phyloP scores from a whole-genome alignment of 192 early-diverging fungal species.

The Coemansia sp. region DNA sequence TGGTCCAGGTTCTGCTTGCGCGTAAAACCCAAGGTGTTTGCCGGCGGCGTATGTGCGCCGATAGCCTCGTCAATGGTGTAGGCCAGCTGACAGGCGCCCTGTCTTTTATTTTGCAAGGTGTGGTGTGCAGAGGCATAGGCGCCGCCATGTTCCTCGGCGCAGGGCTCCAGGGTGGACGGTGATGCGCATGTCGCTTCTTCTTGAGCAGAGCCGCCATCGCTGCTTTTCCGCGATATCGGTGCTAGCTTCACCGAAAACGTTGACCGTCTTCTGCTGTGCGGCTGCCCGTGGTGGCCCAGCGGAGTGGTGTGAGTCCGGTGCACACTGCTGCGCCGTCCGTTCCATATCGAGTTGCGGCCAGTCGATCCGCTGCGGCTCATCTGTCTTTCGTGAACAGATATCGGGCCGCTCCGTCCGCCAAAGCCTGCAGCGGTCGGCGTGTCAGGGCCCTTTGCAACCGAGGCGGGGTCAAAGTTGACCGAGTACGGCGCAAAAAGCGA shows the following conservation, averaged over 20 bases:
- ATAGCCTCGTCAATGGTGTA: slow-evolving; percentile 48
- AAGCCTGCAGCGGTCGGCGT: slow-evolving; percentile 7
- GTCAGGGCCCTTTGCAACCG: slow-evolving; percentile 15
- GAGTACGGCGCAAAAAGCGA: slow-evolving; percentile 77
- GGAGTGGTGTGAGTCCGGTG: slow-evolving; percentile 52
- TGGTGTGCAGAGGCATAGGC: not conserved
- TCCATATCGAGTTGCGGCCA: slow-evolving; percentile 46
- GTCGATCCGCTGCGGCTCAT: slow-evolving; percentile 35
- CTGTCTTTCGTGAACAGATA: slow-evolving; percentile 23
- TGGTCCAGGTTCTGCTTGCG: slow-evolving; percentile 48
- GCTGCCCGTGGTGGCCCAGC: slow-evolving; percentile 49
- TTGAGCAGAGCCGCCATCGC: slow-evolving; percentile 12
- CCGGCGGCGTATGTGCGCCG: slow-evolving; percentile 46
- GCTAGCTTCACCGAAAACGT: slow-evolving; percentile 54
- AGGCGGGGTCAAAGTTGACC: slow-evolving; percentile 58
- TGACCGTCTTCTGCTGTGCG: slow-evolving; percentile 52
- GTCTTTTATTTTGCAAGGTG: slow-evolving; percentile 10
- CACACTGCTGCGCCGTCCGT: slow-evolving; percentile 54
- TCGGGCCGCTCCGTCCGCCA: slow-evolving; percentile 6
- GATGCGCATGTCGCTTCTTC: slow-evolving; percentile 7
- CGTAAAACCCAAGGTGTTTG: slow-evolving; percentile 50
- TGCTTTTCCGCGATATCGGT: slow-evolving; percentile 42
- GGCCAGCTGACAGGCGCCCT: slow-evolving; percentile 48
- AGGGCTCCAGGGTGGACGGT: slow-evolving; percentile 13
- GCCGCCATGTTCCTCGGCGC: slow-evolving; percentile 17